Evolutionary conservation across 768 basidiomycete genomes (phyloP).

Genomic region (Suillus brevipes): DNA sequence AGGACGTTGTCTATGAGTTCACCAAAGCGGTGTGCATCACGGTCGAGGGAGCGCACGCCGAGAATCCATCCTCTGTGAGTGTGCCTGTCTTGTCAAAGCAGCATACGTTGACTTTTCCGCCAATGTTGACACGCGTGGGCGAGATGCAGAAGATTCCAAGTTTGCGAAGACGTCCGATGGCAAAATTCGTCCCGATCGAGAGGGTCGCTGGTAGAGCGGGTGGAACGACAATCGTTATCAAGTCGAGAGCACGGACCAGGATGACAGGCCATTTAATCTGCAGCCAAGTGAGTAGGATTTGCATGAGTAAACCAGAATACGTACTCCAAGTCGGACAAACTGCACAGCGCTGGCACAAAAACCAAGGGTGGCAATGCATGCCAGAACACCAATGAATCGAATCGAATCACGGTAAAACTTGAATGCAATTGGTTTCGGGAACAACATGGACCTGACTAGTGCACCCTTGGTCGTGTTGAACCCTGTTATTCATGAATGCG

Average conservation of each 20-base stretch:
- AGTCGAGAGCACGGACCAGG: constrained; percentile 85
- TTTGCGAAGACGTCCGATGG: constrained; percentile 84
- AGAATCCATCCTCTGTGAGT: constrained; percentile 93
- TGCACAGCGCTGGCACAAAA: constrained; percentile 91
- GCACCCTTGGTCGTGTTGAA: constrained; percentile 99
- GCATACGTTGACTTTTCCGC: constrained; percentile 93
- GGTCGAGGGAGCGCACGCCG: constrained; percentile 85
- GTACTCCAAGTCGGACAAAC: constrained; percentile 86
- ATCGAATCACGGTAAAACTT: constrained; percentile 96
- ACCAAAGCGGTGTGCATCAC: constrained; percentile 75
- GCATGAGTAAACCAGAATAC: constrained; percentile 26
- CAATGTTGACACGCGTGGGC: constrained; percentile 92
- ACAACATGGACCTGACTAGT: constrained; percentile 94
- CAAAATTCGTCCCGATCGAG: constrained; percentile 96
- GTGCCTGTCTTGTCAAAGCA: constrained; percentile 99
- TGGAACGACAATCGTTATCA: constrained; percentile 96
- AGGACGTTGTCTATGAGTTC: constrained; percentile 86
- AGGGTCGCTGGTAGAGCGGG: constrained; percentile 96
- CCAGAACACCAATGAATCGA: constrained; percentile 87
- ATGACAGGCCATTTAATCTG: constrained; percentile 92
- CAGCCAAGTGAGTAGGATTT: background rate
- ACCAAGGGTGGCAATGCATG: constrained; percentile 84
- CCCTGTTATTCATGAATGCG: constrained; percentile 41
- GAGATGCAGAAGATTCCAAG: constrained; percentile 94
- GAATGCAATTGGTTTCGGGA: constrained; percentile 98